These are phyloP conservation scores for Candida adriatica DNA, from an alignment of 805 yeast genomes.

Conservation along the genomic window DNA sequence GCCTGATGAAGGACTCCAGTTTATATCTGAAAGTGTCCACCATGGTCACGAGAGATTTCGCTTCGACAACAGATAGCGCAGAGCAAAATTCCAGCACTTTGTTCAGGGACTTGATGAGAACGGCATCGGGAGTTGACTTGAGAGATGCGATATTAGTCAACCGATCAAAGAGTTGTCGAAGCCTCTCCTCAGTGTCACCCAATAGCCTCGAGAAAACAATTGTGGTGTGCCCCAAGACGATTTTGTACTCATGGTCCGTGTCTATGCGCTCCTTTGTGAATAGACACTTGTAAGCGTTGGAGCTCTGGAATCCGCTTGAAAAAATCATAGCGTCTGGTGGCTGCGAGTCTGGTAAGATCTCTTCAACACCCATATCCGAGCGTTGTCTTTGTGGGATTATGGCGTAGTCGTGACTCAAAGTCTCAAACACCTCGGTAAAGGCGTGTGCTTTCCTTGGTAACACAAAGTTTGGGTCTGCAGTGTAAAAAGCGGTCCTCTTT, in stretches of 20 bases:
- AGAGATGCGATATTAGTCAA: constrained; percentile 3
- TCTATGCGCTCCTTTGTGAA: constrained; percentile 4
- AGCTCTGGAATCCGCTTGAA: constrained; percentile 4
- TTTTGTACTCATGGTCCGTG: constrained; percentile 5
- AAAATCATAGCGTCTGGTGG: no score
- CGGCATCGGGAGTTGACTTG: constrained; percentile 1
- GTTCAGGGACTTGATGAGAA: constrained; percentile 7
- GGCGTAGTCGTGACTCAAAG: constrained; percentile 15
- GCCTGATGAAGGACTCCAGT: constrained; percentile 14
- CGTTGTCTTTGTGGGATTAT: constrained; percentile 8
- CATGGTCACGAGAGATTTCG: constrained; percentile 12
- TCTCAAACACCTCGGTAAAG: constrained; percentile 17
- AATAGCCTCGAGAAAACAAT: constrained; percentile 11
- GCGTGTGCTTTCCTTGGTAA: constrained; percentile 15
- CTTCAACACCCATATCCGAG: no score
- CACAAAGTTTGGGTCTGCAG: constrained; percentile 10
- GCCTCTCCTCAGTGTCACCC: constrained; percentile 7
- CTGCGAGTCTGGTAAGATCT: no score
- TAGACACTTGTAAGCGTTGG: constrained; percentile 12
- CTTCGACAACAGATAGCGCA: constrained; percentile 5
- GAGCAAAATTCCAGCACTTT: constrained; percentile 13
- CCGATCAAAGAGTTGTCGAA: constrained; percentile 9
- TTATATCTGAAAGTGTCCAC: constrained; percentile 17
- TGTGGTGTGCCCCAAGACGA: constrained; percentile 9
- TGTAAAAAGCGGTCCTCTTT: no score